Percentiles rank a stretch among this genome's conserved stretches.
Conservation (phyloP, 768 basidiomycete genomes). For the Kwoniella bestiolae region DNA sequence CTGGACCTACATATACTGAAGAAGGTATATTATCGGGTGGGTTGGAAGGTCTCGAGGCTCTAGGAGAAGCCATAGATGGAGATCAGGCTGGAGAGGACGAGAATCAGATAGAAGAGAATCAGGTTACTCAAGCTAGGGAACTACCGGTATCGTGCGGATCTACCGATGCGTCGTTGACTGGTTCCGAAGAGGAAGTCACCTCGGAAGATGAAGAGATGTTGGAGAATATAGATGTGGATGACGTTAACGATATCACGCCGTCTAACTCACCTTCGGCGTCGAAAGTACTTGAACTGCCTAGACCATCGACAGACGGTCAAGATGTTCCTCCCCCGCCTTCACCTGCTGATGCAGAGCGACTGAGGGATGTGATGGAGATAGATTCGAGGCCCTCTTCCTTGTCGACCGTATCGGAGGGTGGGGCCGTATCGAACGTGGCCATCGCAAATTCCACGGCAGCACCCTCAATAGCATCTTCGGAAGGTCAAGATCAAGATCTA, state of each 20-base stretch:
- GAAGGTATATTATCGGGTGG: slow-evolving; percentile 89
- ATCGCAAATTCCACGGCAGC: slow-evolving; percentile 42
- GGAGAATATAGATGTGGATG: slow-evolving; percentile 32
- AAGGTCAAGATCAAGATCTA: background rate
- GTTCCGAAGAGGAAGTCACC: slow-evolving; percentile 43
- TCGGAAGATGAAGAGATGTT: slow-evolving; percentile 42
- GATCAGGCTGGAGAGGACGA: slow-evolving; percentile 72
- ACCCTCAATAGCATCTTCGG: slow-evolving; percentile 37
- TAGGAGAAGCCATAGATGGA: slow-evolving; percentile 77
- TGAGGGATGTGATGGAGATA: slow-evolving; percentile 45
- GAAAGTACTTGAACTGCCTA: slow-evolving; percentile 2
- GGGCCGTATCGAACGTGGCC: slow-evolving; percentile 42
- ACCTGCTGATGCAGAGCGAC: slow-evolving; percentile 38
- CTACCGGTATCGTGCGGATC: slow-evolving; percentile 54
- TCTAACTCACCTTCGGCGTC: slow-evolving; percentile 30
- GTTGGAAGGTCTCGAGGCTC: slow-evolving; percentile 76
- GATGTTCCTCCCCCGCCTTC: slow-evolving; percentile 46
- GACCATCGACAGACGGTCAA: background rate
- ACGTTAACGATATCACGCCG: slow-evolving; percentile 36
- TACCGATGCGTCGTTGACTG: slow-evolving; percentile 48
- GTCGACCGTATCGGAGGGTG: slow-evolving; percentile 36
- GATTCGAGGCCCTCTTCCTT: slow-evolving; percentile 30
- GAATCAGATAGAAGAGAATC: slow-evolving; percentile 75
- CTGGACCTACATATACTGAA: slow-evolving; percentile 72
- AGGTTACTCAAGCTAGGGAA: slow-evolving; percentile 63